Conservation (phyloP, 2,329 filamentous ascomycete genomes). For the Pyricularia grisea region DNA sequence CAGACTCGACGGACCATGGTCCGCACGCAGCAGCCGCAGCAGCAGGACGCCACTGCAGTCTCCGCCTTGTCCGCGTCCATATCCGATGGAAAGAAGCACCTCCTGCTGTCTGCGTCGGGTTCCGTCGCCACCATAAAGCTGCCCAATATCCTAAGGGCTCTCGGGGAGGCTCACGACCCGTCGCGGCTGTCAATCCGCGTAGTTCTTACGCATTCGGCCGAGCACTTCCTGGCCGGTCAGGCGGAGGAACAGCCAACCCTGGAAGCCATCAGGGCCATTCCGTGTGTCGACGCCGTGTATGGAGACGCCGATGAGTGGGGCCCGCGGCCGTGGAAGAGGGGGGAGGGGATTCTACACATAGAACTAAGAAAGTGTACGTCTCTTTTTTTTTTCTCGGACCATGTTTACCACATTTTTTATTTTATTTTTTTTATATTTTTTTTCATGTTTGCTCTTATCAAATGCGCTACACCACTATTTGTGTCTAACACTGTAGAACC, state of each 20-base stretch:
- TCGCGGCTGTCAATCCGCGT: conserved; percentile 69
- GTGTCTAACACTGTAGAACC: conserved; percentile 18
- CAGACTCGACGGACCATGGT: background rate
- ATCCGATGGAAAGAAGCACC: conserved; percentile 29
- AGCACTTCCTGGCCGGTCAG: conserved; percentile 69
- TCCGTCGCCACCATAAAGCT: conserved; percentile 86
- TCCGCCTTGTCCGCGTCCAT: conserved; percentile 21
- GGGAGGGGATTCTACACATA: conserved; percentile 80
- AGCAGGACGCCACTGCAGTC: conserved; percentile 4
- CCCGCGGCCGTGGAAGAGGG: conserved; percentile 63
- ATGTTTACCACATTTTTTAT: background rate
- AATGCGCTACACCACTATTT: background rate
- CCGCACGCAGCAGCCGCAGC: background rate
- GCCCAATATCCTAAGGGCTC: conserved; percentile 52
- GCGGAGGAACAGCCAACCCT: conserved; percentile 67
- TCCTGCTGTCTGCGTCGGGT: conserved; percentile 30
- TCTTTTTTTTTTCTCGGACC: background rate
- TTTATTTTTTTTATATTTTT: too few relatives aligned
- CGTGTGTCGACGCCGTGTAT: conserved; percentile 74
- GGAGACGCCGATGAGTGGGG: conserved; percentile 80
- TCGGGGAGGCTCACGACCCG: conserved; percentile 29
- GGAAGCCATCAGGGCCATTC: conserved; percentile 44
- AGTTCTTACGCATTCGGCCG: conserved; percentile 65
- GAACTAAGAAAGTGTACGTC: conserved; percentile 55
- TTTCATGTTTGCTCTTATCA: too few relatives aligned